Evolutionary conservation across 805 yeast species (phyloP).

Genomic region (Debaryomyces castellii): DNA sequence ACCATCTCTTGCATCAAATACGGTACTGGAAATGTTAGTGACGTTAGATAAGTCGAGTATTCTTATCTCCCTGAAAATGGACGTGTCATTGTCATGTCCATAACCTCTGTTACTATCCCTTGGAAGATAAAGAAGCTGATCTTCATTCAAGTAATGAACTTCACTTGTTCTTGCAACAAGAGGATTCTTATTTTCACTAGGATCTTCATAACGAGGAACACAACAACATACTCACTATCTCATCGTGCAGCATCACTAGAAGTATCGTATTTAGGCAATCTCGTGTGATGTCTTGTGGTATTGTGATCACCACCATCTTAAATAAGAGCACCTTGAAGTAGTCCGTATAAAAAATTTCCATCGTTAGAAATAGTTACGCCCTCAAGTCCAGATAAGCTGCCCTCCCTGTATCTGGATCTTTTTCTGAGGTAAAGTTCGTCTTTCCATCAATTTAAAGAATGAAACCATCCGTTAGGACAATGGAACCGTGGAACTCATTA

Average conservation of each 20-base stretch:
- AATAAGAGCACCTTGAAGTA: neutral
- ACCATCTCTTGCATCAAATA: neutral
- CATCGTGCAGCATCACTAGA: neutral
- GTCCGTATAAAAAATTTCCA: neutral
- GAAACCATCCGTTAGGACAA: neutral
- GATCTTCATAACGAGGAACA: neutral
- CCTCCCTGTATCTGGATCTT: neutral
- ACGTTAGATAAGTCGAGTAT: no score
- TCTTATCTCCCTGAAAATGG: neutral
- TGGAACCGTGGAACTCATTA: neutral
- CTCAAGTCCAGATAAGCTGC: neutral
- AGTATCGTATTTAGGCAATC: neutral
- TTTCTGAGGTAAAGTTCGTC: neutral
- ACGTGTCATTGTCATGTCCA: neutral
- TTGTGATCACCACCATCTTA: neutral
- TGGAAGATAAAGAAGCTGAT: neutral
- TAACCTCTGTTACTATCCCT: neutral
- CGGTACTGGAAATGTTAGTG: neutral
- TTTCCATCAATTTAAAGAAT: neutral
- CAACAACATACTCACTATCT: neutral
- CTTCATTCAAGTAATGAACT: neutral
- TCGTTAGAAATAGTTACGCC: neutral
- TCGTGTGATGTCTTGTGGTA: neutral
- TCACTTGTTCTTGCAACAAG: neutral
- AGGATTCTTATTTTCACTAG: neutral